Conservation (phyloP, 1,284 basidiomycete genomes). For the Rhodotorula sp. region DNA sequence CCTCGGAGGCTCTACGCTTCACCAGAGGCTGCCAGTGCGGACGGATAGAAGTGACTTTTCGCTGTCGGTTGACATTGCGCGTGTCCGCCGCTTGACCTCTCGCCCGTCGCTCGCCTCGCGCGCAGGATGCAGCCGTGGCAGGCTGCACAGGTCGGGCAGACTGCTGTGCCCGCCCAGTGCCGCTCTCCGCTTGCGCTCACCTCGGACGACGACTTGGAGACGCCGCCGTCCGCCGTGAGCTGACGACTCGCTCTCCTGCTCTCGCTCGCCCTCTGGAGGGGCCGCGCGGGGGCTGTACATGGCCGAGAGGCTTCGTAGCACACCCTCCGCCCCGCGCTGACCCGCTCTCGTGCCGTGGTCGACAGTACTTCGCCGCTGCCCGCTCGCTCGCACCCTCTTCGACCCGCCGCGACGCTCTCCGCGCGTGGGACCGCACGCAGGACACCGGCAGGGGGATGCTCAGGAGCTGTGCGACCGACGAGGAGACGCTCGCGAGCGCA, state of each 20-base stretch:
- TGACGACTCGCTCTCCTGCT: background rate
- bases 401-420: background rate
- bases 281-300: too few species aligned
- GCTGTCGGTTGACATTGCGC: too few species aligned
- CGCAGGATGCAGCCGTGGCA: background rate
- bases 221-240: background rate
- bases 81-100: too few species aligned
- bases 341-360: background rate
- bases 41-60: too few species aligned
- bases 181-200: background rate
- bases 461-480: too few species aligned
- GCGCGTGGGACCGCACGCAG: background rate
- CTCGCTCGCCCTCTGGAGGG: background rate
- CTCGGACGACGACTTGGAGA: background rate
- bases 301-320: background rate
- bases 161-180: background rate
- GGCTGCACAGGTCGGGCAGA: fast-evolving
- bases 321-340: background rate
- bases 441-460: background rate
- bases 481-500: background rate
- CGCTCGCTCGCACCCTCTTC: conserved; percentile 5
- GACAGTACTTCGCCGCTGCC: background rate
- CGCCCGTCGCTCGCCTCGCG: too few species aligned
- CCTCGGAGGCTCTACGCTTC: too few species aligned
- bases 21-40: too few species aligned